These are phyloP conservation scores for Musa balbisiana DNA, from an alignment of 202 grass and related monocot genomes.

Conservation along the genomic window DNA sequence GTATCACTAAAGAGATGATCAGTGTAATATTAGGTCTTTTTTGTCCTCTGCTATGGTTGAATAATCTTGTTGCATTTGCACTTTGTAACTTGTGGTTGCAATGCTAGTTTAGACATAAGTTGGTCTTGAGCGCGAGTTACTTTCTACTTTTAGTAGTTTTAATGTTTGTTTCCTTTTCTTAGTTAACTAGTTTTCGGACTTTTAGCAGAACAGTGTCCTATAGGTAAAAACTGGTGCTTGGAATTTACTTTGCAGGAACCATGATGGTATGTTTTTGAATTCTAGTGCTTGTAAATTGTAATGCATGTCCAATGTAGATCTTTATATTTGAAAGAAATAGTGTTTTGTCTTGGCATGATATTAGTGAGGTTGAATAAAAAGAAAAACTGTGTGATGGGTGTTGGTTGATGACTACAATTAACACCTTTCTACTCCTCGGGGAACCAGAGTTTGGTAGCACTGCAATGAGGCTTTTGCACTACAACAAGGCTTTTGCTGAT, in stretches of 20 bases:
- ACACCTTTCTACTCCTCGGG: not conserved
- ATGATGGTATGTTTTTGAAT: not conserved
- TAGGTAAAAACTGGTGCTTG: not conserved
- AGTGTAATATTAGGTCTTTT: not conserved
- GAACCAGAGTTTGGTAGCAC: no score
- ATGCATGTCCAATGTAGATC: not conserved
- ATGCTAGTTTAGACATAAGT: not conserved
- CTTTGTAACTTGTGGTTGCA: not conserved
- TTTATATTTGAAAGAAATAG: not conserved
- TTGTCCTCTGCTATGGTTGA: not conserved
- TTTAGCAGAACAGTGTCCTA: not conserved
- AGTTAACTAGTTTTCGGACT: not conserved
- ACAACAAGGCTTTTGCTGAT: no score
- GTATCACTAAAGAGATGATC: slow-evolving; percentile 25
- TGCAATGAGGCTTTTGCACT: no score
- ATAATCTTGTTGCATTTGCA: not conserved
- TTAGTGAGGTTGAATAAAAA: not conserved
- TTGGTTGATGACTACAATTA: not conserved
- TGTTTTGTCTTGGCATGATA: not conserved
- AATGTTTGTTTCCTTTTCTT: not conserved
- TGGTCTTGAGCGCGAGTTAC: not conserved
- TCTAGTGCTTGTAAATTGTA: not conserved
- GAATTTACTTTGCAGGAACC: not conserved
- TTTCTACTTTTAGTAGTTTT: not conserved
- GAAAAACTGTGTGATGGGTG: not conserved